A percentile compares a stretch with the other conserved stretches of the same genome.
Conservation (phyloP, 2,329 filamentous ascomycete species). For the Didymella sp. region DNA sequence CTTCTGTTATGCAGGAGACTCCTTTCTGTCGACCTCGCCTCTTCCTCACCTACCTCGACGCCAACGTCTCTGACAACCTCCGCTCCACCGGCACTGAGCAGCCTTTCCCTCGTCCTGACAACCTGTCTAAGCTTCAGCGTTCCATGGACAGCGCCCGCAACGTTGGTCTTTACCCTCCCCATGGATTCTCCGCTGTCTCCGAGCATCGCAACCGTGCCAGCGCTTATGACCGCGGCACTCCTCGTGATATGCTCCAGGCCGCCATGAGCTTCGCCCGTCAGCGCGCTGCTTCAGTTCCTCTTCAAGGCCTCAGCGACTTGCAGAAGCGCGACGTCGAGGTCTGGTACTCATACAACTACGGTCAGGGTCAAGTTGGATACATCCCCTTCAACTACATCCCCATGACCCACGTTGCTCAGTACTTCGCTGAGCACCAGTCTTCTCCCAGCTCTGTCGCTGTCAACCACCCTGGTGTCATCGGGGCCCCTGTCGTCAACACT, state of each 20-base stretch:
- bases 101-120: conserved; percentile 79
- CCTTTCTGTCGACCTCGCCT: conserved; percentile 79
- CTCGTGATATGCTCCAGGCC: conserved; percentile 43
- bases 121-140: conserved; percentile 84
- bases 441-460: conserved; percentile 13
- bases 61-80: conserved; percentile 47
- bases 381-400: conserved; percentile 42
- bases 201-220: conserved; percentile 79
- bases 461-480: conserved; percentile 36
- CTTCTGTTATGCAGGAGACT: conserved; percentile 90
- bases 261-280: conserved; percentile 28
- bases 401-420: conserved; percentile 29
- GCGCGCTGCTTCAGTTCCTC: conserved; percentile 21
- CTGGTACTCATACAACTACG: conserved; percentile 31
- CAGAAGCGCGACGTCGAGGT: conserved; percentile 36
- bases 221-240: conserved; percentile 82
- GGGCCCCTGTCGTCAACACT: conserved; percentile 20
- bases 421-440: conserved; percentile 25
- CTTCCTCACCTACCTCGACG: conserved; percentile 59
- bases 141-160: conserved; percentile 87
- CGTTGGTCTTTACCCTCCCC: conserved; percentile 85
- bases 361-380: conserved; percentile 27
- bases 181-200: conserved; percentile 74
- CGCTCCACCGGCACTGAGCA: conserved; percentile 73
- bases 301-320: conserved; percentile 23